phyloP scores from a whole-genome alignment of 2,329 filamentous ascomycete genomes.

The Talaromyces verruculosus region DNA sequence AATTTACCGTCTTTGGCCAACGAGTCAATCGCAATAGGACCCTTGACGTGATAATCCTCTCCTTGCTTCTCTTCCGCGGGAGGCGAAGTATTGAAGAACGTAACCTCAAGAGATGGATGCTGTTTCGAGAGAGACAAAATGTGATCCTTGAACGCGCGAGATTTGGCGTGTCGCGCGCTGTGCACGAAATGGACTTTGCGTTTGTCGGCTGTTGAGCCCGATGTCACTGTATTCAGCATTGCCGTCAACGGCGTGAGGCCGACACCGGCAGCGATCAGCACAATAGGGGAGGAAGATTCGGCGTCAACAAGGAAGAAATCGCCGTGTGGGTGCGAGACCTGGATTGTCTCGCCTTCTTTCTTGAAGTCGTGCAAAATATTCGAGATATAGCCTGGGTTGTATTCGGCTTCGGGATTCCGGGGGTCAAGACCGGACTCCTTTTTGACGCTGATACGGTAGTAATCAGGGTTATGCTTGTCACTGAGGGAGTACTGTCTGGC shows the following conservation, averaged over 20 bases:
- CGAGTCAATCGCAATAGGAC: conserved; percentile 59
- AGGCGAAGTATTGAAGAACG: conserved; percentile 60
- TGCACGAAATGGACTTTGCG: conserved; percentile 62
- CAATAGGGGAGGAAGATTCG: conserved; percentile 49
- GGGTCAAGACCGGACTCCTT: conserved; percentile 55
- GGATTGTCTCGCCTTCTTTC: conserved; percentile 60
- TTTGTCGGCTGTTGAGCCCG: conserved; percentile 43
- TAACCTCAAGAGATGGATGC: conserved; percentile 51
- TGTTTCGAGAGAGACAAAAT: conserved; percentile 47
- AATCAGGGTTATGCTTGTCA: conserved; percentile 60
- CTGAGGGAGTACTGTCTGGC: conserved; percentile 72
- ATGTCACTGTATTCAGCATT: conserved; percentile 57
- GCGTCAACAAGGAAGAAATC: conserved; percentile 55
- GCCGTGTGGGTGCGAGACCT: conserved; percentile 66
- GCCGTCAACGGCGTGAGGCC: conserved; percentile 61
- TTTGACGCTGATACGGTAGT: conserved; percentile 72
- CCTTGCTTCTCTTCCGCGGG: conserved; percentile 51
- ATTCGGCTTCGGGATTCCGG: conserved; percentile 43
- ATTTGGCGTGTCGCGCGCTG: conserved; percentile 52
- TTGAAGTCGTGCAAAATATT: conserved; percentile 66
- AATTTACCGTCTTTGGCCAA: conserved; percentile 56
- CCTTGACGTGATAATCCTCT: conserved; percentile 59
- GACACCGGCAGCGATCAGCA: conserved; percentile 63
- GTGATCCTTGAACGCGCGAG: conserved; percentile 55
- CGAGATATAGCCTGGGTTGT: conserved; percentile 65